Evolutionary conservation across 176 grass and related monocot species (phyloP).

Genomic region (Cymbopogon citratus): DNA sequence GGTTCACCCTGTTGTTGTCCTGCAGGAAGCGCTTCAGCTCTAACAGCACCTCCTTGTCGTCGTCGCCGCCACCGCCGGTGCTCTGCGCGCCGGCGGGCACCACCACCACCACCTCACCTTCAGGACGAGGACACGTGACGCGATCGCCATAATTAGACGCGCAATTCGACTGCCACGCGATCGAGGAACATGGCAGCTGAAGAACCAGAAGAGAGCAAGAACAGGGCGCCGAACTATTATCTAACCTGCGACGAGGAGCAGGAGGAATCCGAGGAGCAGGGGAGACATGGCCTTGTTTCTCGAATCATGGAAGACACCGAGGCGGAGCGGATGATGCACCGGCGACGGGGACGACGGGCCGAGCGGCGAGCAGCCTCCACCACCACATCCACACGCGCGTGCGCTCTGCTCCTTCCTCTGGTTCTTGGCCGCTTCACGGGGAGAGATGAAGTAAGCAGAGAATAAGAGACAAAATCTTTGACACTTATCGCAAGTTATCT

Average conservation of each 20-base stretch:
- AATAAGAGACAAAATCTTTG: neutral
- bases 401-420: neutral
- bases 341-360: neutral
- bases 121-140: neutral
- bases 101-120: constrained; percentile 30
- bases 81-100: neutral
- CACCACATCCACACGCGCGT: constrained; percentile 13
- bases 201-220: neutral
- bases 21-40: constrained; percentile 62
- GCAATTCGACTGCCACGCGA: neutral
- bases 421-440: neutral
- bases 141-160: neutral
- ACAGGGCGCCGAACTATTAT: neutral
- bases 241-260: constrained; percentile 52
- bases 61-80: no score
- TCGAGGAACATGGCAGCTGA: neutral
- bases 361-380: neutral
- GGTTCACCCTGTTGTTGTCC: constrained; percentile 41
- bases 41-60: constrained; percentile 65
- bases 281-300: constrained; percentile 49
- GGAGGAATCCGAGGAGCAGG: constrained; percentile 42
- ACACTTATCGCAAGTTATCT: constrained; percentile 13
- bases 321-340: neutral
- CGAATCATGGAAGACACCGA: constrained; percentile 44
- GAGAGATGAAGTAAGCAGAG: constrained; percentile 4